phyloP scores from a whole-genome alignment of 2,329 filamentous ascomycete species.

The Drechslerella dactyloides region DNA sequence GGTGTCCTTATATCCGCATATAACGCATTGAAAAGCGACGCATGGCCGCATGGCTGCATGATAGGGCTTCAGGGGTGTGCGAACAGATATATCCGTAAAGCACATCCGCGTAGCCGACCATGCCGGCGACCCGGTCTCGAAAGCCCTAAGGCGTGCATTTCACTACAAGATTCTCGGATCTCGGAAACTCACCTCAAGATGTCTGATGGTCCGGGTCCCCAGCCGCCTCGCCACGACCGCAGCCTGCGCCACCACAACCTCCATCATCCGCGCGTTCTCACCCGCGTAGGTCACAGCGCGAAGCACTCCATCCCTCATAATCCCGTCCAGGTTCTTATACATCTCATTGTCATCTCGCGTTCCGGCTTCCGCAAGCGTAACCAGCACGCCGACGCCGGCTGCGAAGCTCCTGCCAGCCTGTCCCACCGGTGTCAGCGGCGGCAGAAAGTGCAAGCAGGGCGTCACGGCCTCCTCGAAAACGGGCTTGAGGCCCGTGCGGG shows the following conservation, averaged over 20 bases:
- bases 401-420: slow-evolving; percentile 45
- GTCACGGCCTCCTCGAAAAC: slow-evolving; percentile 53
- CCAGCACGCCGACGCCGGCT: slow-evolving; percentile 45
- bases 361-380: slow-evolving; percentile 29
- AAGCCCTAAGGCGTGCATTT: too few species aligned
- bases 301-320: slow-evolving; percentile 51
- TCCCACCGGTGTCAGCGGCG: slow-evolving; percentile 52
- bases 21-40: too few species aligned
- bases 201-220: slow-evolving; percentile 51
- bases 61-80: too few species aligned
- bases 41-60: too few species aligned
- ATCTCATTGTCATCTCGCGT: slow-evolving; percentile 17
- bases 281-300: slow-evolving; percentile 52
- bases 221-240: slow-evolving; percentile 20
- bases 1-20: neutral
- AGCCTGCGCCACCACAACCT: slow-evolving; percentile 41
- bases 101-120: too few species aligned
- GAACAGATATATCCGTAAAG: too few species aligned
- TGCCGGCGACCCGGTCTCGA: too few species aligned
- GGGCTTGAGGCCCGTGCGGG: slow-evolving; percentile 51
- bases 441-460: slow-evolving; percentile 51
- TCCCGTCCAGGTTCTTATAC: slow-evolving; percentile 48
- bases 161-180: neutral
- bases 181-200: slow-evolving; percentile 47
- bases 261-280: slow-evolving; percentile 51